Evolutionary conservation across 2,329 filamentous ascomycete genomes (phyloP).

Genomic region (Chrysosporium queenslandicum): DNA sequence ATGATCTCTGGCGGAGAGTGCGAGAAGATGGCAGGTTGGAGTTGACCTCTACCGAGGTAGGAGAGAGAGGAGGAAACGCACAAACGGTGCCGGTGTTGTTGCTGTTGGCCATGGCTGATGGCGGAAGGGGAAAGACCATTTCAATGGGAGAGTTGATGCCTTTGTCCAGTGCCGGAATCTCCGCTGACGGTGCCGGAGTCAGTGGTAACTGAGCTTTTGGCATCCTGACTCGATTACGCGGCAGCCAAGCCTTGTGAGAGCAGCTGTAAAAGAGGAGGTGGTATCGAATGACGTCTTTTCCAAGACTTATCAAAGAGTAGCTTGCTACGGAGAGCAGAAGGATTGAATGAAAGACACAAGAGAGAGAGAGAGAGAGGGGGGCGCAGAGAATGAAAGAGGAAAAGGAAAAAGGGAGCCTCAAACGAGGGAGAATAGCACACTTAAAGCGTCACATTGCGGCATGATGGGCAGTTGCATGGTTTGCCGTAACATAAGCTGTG

Average conservation of each 20-base stretch:
- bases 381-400: neutral
- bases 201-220: conserved; percentile 57
- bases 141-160: conserved; percentile 39
- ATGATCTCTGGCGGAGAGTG: conserved; percentile 25
- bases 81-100: conserved; percentile 25
- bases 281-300: neutral
- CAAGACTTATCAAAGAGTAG: too few relatives aligned
- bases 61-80: conserved; percentile 41
- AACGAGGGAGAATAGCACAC: neutral
- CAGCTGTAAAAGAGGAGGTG: neutral
- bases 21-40: conserved; percentile 15
- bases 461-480: conserved; percentile 3
- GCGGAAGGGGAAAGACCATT: conserved; percentile 63
- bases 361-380: neutral
- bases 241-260: neutral
- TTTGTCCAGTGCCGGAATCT: conserved; percentile 51
- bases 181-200: conserved; percentile 69
- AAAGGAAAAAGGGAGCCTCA: conserved; percentile 2
- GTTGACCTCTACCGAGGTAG: conserved; percentile 35
- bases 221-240: conserved; percentile 40
- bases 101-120: conserved; percentile 44
- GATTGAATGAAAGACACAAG: neutral
- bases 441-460: neutral
- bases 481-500: neutral
- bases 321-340: neutral